Evolutionary conservation across 768 basidiomycete species (phyloP).

Genomic region (Phaeolepiota aurea): DNA sequence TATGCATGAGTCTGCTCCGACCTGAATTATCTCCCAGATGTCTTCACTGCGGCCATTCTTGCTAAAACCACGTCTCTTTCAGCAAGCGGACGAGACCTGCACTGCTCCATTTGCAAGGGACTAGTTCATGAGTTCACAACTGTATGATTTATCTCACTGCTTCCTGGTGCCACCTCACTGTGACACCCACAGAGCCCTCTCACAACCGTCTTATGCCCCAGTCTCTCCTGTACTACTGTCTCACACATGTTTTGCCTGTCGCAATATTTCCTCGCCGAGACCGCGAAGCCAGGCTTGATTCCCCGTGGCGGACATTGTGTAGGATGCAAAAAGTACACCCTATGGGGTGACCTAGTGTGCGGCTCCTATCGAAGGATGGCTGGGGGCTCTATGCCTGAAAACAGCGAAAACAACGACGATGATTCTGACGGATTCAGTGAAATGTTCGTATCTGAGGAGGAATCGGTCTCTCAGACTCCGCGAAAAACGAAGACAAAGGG

Average conservation of each 20-base stretch:
- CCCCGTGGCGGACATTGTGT: constrained; percentile 58
- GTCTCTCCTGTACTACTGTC: constrained; percentile 35
- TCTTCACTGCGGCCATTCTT: constrained; percentile 40
- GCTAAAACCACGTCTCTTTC: constrained; percentile 38
- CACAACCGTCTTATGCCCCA: constrained; percentile 44
- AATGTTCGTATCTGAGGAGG: constrained; percentile 7
- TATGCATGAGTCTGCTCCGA: not conserved
- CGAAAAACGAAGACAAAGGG: not conserved
- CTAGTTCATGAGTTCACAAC: constrained; percentile 28
- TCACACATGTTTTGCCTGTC: constrained; percentile 57
- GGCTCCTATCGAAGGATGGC: constrained; percentile 48
- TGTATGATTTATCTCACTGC: constrained; percentile 22
- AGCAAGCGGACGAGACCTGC: constrained; percentile 19
- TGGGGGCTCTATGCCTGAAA: constrained; percentile 16
- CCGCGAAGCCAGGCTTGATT: constrained; percentile 25
- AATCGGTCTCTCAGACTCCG: too few species aligned
- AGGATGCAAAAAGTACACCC: constrained; percentile 41
- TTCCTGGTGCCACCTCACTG: not conserved
- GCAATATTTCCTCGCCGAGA: constrained; percentile 27
- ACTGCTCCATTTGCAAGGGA: constrained; percentile 42
- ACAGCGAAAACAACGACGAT: constrained; percentile 10
- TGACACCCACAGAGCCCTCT: constrained; percentile 36
- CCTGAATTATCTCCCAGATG: constrained; percentile 20
- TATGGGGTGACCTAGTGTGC: constrained; percentile 66
- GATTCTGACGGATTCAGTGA: constrained; percentile 8